Percentiles rank a stretch among this genome's conserved stretches.
Conservation (phyloP, 441 rosid genomes). For the Eruca vesicaria region DNA sequence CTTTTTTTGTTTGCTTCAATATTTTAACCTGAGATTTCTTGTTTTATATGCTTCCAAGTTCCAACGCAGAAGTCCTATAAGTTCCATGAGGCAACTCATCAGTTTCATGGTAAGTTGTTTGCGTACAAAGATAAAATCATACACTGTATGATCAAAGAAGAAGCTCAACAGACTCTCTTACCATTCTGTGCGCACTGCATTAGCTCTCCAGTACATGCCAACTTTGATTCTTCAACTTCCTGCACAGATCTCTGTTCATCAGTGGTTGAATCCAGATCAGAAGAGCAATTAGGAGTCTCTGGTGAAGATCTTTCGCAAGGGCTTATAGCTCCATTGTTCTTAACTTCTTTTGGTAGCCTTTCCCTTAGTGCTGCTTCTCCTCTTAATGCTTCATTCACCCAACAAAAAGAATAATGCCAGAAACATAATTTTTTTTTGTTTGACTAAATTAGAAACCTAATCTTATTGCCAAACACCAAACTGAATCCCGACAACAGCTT, state of each 20-base stretch:
- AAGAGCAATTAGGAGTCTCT: constrained; percentile 44
- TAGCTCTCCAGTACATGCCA: constrained; percentile 66
- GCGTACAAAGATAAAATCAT: not conserved
- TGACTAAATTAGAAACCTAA: not conserved
- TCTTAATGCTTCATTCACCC: constrained; percentile 60
- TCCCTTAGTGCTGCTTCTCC: constrained; percentile 81
- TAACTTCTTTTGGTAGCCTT: constrained; percentile 80
- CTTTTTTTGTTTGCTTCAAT: too few relatives aligned
- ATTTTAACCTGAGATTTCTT: too few relatives aligned
- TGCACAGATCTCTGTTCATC: constrained; percentile 34
- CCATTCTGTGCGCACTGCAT: constrained; percentile 75
- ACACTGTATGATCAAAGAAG: not conserved
- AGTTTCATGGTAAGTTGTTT: too few relatives aligned
- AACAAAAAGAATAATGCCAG: not conserved
- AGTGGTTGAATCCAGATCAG: constrained; percentile 24
- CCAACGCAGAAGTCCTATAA: too few relatives aligned
- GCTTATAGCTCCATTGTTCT: constrained; percentile 79
- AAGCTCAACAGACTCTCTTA: constrained; percentile 14
- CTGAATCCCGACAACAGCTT: not conserved
- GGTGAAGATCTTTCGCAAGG: constrained; percentile 63
- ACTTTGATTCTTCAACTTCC: constrained; percentile 15
- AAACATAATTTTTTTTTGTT: not conserved
- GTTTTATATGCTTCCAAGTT: too few relatives aligned
- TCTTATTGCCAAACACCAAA: not conserved
- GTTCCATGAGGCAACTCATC: too few relatives aligned